Percentiles rank a stretch among this genome's conserved stretches.
phyloP scores from a whole-genome alignment of 2,329 filamentous ascomycete species.

The Hymenoscyphus fraxineus region DNA sequence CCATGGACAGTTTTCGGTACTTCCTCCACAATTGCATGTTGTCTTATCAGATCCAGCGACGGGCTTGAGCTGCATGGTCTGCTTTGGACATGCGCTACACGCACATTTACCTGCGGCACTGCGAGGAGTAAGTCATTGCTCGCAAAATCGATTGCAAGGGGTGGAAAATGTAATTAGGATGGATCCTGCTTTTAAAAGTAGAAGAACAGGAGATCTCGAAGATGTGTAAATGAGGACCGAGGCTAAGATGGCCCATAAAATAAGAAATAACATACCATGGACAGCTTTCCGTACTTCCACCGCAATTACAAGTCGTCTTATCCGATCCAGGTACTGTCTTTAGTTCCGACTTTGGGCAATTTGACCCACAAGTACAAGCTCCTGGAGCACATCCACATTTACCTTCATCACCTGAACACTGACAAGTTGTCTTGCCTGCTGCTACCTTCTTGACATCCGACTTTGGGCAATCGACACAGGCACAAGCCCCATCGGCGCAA shows the following conservation, averaged over 20 bases:
- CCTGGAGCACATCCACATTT: conserved; percentile 39
- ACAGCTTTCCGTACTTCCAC: conserved; percentile 36
- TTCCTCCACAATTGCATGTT: neutral
- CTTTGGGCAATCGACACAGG: conserved; percentile 45
- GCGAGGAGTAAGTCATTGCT: neutral
- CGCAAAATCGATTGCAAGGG: no score
- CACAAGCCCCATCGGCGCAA: conserved; percentile 44
- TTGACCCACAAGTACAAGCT: conserved; percentile 37
- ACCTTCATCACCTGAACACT: conserved; percentile 26
- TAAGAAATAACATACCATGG: conserved; percentile 25
- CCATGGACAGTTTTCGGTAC: neutral
- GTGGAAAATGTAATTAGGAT: no score
- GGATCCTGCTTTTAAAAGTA: conserved; percentile 30
- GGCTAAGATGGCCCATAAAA: conserved; percentile 32
- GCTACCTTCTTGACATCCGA: conserved; percentile 39
- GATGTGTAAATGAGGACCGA: conserved; percentile 35
- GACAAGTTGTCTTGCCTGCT: conserved; percentile 41
- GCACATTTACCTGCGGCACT: conserved; percentile 36
- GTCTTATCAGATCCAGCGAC: conserved; percentile 28
- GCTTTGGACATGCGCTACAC: conserved; percentile 42
- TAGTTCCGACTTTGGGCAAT: conserved; percentile 39
- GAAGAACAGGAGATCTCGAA: neutral
- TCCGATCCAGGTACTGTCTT: conserved; percentile 35
- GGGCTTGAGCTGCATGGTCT: conserved; percentile 32
- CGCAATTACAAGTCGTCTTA: conserved; percentile 40